Base-by-base conservation (phyloP, 2,329 filamentous ascomycete species). In the Ophiostoma angusticollis region DNA sequence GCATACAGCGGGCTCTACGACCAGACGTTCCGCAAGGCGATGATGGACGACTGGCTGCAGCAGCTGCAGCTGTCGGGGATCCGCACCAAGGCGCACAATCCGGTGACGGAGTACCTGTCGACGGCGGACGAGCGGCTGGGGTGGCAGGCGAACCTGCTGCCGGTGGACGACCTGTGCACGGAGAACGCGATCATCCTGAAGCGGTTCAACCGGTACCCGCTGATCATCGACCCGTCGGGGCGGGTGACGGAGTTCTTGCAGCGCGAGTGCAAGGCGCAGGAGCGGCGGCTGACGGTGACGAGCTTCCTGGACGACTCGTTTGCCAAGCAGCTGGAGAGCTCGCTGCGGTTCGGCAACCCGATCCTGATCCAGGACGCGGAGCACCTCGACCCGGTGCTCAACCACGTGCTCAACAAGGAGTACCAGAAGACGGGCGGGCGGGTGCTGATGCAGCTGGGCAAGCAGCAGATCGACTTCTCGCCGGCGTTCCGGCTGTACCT, bases 321-420 rank as follows among this genome's bases (percentile, higher is more conserved):
- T 58, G 91, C 91, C 45, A 98, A 98, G 61, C 91, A 98, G 57
- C 69, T 98, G 13, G 91, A 98, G 63, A 96, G 87, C 54, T 91
- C 91, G 14, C 70, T 98, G 45, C 84, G 91, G 55, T 98, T 98
- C 61, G 91, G 91, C 54, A 98, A 98, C 55, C 89, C 91, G 1
- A 98, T 98, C 49, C 74, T 98, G 45, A 98, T 98, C 44, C 91
- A 98, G 60, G 91, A 98, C 58, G 93, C 91, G 1, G 93, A 98
- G 61, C 84, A 98, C 57, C 67, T 98, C 41, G 91, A 98, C 54
- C 93, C 93, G 1, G 87, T 98, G 43, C 78, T 98, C 52, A 98
- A 96, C 55, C 91, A 98, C 52, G 89, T 98, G 40, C 76, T 98
- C 60, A 98, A 98, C 66, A 98, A 98, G 60, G 91, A 98, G 56